Evolutionary conservation across 345 rosid species (phyloP), one percentile per base, ranked within the genome.

Genomic region (Gossypium stocksii): DNA sequence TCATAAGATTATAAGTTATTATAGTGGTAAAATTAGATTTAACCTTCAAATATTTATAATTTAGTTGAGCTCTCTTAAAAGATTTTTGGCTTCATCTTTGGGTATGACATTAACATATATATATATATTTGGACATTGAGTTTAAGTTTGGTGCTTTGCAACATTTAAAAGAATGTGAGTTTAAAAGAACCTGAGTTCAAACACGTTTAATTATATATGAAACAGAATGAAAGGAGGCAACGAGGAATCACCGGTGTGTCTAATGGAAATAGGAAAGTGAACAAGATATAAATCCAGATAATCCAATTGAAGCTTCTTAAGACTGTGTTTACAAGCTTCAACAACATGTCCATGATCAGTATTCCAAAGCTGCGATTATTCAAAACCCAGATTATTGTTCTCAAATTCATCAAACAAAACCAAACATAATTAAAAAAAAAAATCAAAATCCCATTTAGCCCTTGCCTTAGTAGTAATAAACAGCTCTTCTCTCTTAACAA

Each of bases 331-430:
- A 83, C 94, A 94, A 3, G 97, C 97, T 85, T 92, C 97, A 9
- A 85, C 54, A 52, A 88, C 94, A 81, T 94, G 98, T 5, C 93
- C 93, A 57, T 94, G 98, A 71, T 94, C 97, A n/a, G 97, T 90
- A 78, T 92, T 94, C 98, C 98, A 94, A 14, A 94, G 90, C 98
- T 94, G 89, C 10, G 20, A 48, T 1, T 54, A 16, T n/a, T 54
- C 23, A 54, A 54, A 53, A 19, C 58, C 20, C 19, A 5, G 41
- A 34, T 34, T 34, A n/a, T 54, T n/a, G 58, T 54, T 54, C 23
- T 54, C 11, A 54, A n/a, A 8, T 54, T 54, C 9, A 54, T 54
- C 2, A 54, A 7, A 54, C 23, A 57, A 19, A 57, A 54, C 17
- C 9, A n/a, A 7, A 54, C 23, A 57, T 7, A 57, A 56, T 27